Base-by-base conservation (phyloP, 2,329 filamentous ascomycete species). In the Alternaria sp. region DNA sequence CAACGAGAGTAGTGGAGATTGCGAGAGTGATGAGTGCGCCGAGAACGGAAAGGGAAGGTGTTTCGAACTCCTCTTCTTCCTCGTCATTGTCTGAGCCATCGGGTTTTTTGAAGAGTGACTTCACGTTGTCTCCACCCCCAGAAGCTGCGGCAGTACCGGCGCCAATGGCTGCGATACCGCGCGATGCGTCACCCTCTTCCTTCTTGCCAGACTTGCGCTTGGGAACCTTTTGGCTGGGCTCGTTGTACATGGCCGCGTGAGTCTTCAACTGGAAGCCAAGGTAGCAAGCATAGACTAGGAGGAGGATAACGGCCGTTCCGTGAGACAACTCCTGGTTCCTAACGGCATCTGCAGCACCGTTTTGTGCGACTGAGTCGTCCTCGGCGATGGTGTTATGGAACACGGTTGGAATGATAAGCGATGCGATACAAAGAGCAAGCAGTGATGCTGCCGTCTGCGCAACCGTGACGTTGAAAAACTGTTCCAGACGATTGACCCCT, bases 231-330 rank as follows among this genome's bases (percentile, higher is more conserved):
- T 91, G 84, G 65, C 89, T 91, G 33, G 91, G 87, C 51, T 87
- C 87, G 74, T 90, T 92, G 82, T 96, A 97, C 74, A 96, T 88
- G 8, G 81, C 81, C 24, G 85, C 83, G 76, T 97, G 93, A 0
- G 93, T 93, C 76, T 92, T 91, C 58, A 98, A 87, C 78, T 97
- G 94, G 82, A 97, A 97, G 77, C 91, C 84, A 2, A 98, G 87
- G 72, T 96, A 97, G 56, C 86, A 90, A 49, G 79, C 87, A 76
- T 97, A 98, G 9, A 96, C 90, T 45, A 96, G 74, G 1, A 98
- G 84, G 4, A 97, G 84, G 61, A 97, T 93, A 60, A 97, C 80
- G 0, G 90, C 81, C 2, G 90, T 91, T 51, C 90, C 91, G 54
- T 90, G 86, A 0, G 90, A 93, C 34, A 77, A 58, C 50, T 74